A percentile compares a stretch with the other conserved stretches of the same genome.
Evolutionary conservation across 2,329 filamentous ascomycete species (phyloP).

Genomic region (Rhynchosporium secalis): DNA sequence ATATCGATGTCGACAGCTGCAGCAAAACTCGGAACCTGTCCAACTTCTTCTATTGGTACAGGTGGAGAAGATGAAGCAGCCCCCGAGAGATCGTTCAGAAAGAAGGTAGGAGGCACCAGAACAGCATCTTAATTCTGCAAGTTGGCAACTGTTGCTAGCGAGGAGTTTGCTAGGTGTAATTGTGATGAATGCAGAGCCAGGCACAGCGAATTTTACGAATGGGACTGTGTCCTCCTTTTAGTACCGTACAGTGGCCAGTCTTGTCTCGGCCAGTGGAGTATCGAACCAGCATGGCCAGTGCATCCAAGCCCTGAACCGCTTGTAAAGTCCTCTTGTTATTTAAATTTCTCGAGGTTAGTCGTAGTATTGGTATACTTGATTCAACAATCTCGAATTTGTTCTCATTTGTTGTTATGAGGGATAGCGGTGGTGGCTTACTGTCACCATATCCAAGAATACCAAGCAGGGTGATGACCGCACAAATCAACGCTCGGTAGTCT

Average conservation of each 20-base stretch:
- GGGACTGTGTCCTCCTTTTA: background rate
- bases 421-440: constrained; percentile 21
- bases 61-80: background rate
- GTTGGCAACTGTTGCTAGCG: background rate
- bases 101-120: background rate
- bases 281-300: constrained; percentile 15
- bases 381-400: constrained; percentile 42
- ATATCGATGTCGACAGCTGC: constrained; percentile 3
- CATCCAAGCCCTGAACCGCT: constrained; percentile 44
- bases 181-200: constrained; percentile 20
- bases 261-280: background rate
- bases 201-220: constrained; percentile 21
- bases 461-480: constrained; percentile 46
- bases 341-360: constrained; percentile 38
- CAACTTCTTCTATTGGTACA: background rate
- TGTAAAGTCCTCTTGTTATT: constrained; percentile 46
- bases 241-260: background rate
- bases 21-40: background rate
- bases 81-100: background rate
- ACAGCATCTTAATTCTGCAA: background rate
- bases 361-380: constrained; percentile 40
- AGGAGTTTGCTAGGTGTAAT: constrained; percentile 20
- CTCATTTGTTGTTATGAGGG: constrained; percentile 37
- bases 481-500: constrained; percentile 50
- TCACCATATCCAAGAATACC: constrained; percentile 41